These are phyloP conservation scores for Byssochlamys sp. DNA, from an alignment of 2,329 filamentous ascomycete genomes.

Conservation along the genomic window DNA sequence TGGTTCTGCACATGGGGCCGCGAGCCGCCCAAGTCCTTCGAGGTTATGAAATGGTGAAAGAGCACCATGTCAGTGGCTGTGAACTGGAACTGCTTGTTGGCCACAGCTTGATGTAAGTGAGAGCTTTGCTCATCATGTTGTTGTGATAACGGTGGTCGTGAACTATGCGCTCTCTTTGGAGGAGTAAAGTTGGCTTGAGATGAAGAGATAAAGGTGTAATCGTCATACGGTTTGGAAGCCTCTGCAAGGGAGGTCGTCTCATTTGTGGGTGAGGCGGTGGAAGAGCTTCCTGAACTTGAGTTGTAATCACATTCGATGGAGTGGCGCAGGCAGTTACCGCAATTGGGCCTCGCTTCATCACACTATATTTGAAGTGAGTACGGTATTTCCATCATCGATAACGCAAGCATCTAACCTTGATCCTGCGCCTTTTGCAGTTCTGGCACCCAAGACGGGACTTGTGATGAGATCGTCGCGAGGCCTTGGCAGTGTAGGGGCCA, in stretches of 20 bases:
- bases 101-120: not conserved
- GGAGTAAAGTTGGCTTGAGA: constrained; percentile 3
- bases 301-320: constrained; percentile 6
- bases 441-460: constrained; percentile 9
- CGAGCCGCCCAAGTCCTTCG: constrained; percentile 2
- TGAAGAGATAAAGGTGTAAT: constrained; percentile 5
- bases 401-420: constrained; percentile 5
- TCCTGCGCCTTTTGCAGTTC: constrained; percentile 8
- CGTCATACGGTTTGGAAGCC: not conserved
- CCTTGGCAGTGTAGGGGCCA: constrained; percentile 5
- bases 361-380: constrained; percentile 3
- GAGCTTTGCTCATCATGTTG: not conserved
- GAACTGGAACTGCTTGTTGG: constrained; percentile 6
- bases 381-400: not conserved
- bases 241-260: not conserved
- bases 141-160: not conserved
- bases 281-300: not conserved
- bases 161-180: constrained; percentile 2
- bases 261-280: not conserved
- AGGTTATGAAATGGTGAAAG: constrained; percentile 9
- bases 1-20: not conserved
- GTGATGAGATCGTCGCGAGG: constrained; percentile 5
- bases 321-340: constrained; percentile 7
- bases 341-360: constrained; percentile 6
- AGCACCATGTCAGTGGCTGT: constrained; percentile 8